Evolutionary conservation across 306 rosid genomes (phyloP).

Genomic region (Quercus agrifolia): DNA sequence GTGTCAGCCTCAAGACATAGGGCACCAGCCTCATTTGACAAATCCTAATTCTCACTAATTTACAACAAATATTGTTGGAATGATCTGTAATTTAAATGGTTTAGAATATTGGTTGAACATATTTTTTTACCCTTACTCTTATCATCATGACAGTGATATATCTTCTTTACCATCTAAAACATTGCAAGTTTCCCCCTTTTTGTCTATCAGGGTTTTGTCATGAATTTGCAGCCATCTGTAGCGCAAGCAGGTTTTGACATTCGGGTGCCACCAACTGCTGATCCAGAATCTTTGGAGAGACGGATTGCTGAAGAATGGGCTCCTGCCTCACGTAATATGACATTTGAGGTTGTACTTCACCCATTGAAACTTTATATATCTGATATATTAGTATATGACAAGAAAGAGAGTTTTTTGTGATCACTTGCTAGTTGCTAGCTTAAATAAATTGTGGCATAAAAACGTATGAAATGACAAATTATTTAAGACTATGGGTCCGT

Average conservation of each 20-base stretch:
- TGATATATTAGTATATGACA: background rate
- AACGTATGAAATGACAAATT: background rate
- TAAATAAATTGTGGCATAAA: background rate
- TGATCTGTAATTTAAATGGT: background rate
- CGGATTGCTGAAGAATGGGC: conserved; percentile 80
- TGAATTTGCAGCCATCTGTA: conserved; percentile 98
- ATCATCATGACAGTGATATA: background rate
- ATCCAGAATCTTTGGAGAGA: conserved; percentile 48
- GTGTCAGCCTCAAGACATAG: background rate
- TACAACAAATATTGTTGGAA: background rate
- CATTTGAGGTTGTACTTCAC: conserved; percentile 51
- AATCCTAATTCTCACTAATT: background rate
- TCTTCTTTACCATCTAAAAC: background rate
- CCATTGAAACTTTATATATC: background rate
- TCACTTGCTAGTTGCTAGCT: background rate
- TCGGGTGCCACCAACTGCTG: conserved; percentile 79
- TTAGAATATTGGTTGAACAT: background rate
- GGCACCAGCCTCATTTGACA: background rate
- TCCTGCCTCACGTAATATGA: conserved; percentile 75
- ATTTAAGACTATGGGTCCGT: background rate
- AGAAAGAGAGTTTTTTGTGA: background rate
- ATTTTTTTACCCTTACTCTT: background rate
- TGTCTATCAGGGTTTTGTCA: conserved; percentile 81
- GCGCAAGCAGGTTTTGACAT: conserved; percentile 96
- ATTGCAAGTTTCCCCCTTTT: conserved; percentile 2